Conservation (phyloP, 2,329 filamentous ascomycete genomes). For the Colletotrichum tropicicola region DNA sequence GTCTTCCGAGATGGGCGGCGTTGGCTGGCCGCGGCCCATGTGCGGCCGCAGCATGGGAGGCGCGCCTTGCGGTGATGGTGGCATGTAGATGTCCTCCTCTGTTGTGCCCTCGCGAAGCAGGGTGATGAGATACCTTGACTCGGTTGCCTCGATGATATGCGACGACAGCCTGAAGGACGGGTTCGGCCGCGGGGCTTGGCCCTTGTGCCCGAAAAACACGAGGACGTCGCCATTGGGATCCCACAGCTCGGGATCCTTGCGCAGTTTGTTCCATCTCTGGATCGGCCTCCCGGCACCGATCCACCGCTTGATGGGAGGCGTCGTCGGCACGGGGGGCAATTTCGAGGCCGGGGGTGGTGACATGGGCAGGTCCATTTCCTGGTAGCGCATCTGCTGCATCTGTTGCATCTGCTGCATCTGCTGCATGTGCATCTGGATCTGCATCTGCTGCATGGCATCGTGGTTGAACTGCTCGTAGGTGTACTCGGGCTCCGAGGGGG, state of each 20-base stretch:
- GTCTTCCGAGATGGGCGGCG: constrained; percentile 56
- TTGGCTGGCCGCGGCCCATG: constrained; percentile 45
- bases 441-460: constrained; percentile 24
- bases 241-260: constrained; percentile 69
- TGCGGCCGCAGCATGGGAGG: constrained; percentile 48
- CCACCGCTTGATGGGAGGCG: constrained; percentile 61
- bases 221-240: constrained; percentile 68
- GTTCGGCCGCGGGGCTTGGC: constrained; percentile 52
- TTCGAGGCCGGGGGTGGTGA: constrained; percentile 33
- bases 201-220: constrained; percentile 60
- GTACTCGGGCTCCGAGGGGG: constrained; percentile 29
- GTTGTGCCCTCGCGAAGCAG: constrained; percentile 62
- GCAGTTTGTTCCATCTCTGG: constrained; percentile 64
- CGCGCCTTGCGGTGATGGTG: constrained; percentile 52
- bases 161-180: constrained; percentile 67
- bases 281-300: constrained; percentile 57
- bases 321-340: constrained; percentile 34
- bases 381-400: constrained; percentile 23
- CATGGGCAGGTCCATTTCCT: constrained; percentile 23
- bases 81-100: constrained; percentile 55
- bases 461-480: constrained; percentile 28
- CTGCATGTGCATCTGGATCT: constrained; percentile 20
- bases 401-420: constrained; percentile 10
- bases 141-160: constrained; percentile 65
- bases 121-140: constrained; percentile 62